phyloP scores from a whole-genome alignment of 2,329 filamentous ascomycete genomes.

The Phaeophleospora eucalypticola region DNA sequence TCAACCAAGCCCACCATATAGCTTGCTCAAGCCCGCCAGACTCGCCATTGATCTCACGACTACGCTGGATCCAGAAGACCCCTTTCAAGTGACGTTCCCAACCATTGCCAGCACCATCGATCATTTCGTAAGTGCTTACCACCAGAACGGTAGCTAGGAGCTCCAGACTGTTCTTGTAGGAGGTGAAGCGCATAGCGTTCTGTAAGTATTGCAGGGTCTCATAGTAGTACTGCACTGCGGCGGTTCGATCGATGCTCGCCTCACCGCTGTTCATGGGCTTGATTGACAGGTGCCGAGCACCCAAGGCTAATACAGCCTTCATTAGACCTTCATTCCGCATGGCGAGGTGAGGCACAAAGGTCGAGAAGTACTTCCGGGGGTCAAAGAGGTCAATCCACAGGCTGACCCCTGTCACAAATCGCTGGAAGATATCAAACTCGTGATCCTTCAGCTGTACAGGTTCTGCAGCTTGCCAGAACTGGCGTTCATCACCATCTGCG shows the following conservation, averaged over 20 bases:
- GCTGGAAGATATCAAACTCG: constrained; percentile 38
- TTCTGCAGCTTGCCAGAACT: constrained; percentile 26
- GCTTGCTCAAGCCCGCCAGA: constrained; percentile 54
- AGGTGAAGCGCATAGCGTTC: constrained; percentile 55
- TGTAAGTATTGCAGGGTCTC: constrained; percentile 60
- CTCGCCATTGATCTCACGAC: constrained; percentile 57
- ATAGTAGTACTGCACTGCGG: constrained; percentile 54
- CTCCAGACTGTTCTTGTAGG: constrained; percentile 56
- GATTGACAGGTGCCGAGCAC: constrained; percentile 50
- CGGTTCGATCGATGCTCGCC: constrained; percentile 28
- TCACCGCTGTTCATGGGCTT: constrained; percentile 28
- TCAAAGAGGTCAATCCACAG: constrained; percentile 45
- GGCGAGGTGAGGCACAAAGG: constrained; percentile 38
- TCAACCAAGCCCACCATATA: constrained; percentile 63
- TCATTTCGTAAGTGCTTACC: constrained; percentile 63
- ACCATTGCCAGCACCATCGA: constrained; percentile 53
- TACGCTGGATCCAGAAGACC: constrained; percentile 63
- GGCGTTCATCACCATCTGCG: constrained; percentile 20
- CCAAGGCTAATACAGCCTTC: constrained; percentile 55
- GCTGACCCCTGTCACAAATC: constrained; percentile 37
- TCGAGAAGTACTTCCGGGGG: constrained; percentile 38
- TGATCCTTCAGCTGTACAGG: constrained; percentile 32
- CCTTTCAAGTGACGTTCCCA: constrained; percentile 63
- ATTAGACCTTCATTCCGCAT: constrained; percentile 54
- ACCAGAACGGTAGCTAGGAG: constrained; percentile 57